phyloP scores from a whole-genome alignment of 1,139 yeast genomes.

The Geotrichum klebahnii region DNA sequence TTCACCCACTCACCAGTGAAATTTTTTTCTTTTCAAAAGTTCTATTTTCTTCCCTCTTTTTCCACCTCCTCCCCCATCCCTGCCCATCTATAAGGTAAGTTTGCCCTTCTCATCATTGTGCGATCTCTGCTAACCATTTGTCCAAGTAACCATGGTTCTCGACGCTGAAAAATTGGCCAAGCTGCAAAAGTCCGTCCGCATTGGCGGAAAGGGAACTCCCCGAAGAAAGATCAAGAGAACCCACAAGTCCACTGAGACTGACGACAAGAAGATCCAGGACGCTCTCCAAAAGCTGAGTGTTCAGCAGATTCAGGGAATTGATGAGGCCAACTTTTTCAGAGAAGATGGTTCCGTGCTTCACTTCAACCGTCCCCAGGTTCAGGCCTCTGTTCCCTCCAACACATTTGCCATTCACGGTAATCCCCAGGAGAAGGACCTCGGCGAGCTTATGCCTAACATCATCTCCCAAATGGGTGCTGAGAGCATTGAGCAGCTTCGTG shows the following conservation, averaged over 20 bases:
- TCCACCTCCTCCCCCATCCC: no score
- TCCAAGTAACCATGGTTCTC: conserved; percentile 25
- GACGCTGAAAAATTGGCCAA: conserved; percentile 42
- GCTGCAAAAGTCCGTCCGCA: conserved; percentile 42
- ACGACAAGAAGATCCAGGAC: conserved; percentile 86
- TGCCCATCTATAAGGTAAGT: no score
- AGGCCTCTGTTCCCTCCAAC: conserved; percentile 87
- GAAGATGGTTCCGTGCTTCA: conserved; percentile 95
- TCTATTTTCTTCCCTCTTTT: conserved; percentile 2
- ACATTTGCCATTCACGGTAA: conserved; percentile 93
- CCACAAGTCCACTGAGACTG: conserved; percentile 61
- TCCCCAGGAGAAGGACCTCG: conserved; percentile 88
- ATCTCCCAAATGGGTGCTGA: conserved; percentile 97
- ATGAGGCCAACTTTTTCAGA: conserved; percentile 96
- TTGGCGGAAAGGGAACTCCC: conserved; percentile 49
- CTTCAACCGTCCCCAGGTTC: conserved; percentile 92
- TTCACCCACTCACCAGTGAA: background rate
- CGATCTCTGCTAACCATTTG: no score
- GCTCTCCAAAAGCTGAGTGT: conserved; percentile 87
- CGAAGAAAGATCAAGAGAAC: conserved; percentile 77
- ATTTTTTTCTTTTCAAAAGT: background rate
- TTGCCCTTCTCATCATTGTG: no score
- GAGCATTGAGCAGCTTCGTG: conserved; percentile 82
- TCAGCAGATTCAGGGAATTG: conserved; percentile 81
- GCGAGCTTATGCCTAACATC: conserved; percentile 91